phyloP scores from a whole-genome alignment of 345 rosid genomes.

The Pseudoturritis turrita region DNA sequence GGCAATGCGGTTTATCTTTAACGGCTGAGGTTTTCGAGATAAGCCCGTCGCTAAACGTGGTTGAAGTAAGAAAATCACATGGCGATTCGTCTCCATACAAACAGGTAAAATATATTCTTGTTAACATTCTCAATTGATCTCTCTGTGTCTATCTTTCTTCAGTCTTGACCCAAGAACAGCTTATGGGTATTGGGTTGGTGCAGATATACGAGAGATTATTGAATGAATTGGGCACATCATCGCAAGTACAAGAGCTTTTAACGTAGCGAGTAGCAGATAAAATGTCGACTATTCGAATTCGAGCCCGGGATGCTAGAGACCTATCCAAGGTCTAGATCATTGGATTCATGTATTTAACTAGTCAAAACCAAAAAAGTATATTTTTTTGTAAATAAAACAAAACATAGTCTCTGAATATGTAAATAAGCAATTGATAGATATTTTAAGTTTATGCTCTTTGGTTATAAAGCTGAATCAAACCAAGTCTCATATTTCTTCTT shows the following conservation, averaged over 20 bases:
- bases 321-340: neutral
- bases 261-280: neutral
- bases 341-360: neutral
- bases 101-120: constrained; percentile 46
- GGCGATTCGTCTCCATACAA: constrained; percentile 73
- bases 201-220: constrained; percentile 69
- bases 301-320: neutral
- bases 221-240: constrained; percentile 46
- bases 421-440: neutral
- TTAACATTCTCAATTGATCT: neutral
- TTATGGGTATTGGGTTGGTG: constrained; percentile 13
- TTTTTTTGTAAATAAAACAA: neutral
- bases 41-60: constrained; percentile 59
- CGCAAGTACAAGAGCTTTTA: constrained; percentile 3
- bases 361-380: neutral
- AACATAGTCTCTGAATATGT: neutral
- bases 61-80: constrained; percentile 61
- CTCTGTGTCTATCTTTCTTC: neutral
- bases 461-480: no score
- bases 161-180: neutral
- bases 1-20: constrained; percentile 41
- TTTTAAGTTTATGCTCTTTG: no score
- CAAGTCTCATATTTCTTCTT: no score
- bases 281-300: neutral
- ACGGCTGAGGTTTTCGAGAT: constrained; percentile 83